Base-by-base conservation (phyloP, 73 alveolate genomes). In the Blepharisma stoltei region DNA sequence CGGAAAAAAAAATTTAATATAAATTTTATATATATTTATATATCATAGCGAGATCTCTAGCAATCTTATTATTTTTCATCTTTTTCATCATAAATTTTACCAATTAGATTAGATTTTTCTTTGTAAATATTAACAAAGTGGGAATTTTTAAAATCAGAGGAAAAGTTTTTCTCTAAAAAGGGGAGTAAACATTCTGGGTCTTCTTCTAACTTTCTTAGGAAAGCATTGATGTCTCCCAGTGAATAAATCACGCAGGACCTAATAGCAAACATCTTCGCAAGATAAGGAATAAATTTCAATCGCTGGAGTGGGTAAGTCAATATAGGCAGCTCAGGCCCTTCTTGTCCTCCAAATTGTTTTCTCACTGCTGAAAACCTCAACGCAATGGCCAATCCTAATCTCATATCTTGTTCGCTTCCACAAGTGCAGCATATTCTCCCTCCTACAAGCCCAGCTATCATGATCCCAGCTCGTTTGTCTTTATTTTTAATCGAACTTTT, bases 301-400 rank as follows among this genome's bases (percentile, higher is more conserved):
- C 80, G 48, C 38, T 89, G 89, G 6, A 88, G 84, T 38, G 89
- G 93, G 65, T 91, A 89, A 66, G 78, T 84, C n/a, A 89, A 70
- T 9, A 91, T 75, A 69, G 89, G 41, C 41, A 32, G 3, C 41
- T 32, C 97, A 8, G 80, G 77, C 45, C 71, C 54, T 37, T 77
- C 85, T 23, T 83, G 82, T 71, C 80, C 75, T 48, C 88, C 91
- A 76, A 90, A 90, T 53, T 93, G 88, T 49, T 54, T 87, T 70
- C 98, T 87, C 23, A 81, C 81, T 14, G 89, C 81, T 6, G 90
- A 80, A 81, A 87, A 93, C 80, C 97, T 83, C 8, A 88, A 83
- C 9, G 86, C 94, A 41, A 88, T 78, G 6, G 89, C 77, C 20
- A 83, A 79, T 6, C 86, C 84, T 55, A 54, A 76, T 27, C 83